phyloP scores from a whole-genome alignment of 371 early-diverging fungal species.

The Thermomucor indicae-seudaticae region DNA sequence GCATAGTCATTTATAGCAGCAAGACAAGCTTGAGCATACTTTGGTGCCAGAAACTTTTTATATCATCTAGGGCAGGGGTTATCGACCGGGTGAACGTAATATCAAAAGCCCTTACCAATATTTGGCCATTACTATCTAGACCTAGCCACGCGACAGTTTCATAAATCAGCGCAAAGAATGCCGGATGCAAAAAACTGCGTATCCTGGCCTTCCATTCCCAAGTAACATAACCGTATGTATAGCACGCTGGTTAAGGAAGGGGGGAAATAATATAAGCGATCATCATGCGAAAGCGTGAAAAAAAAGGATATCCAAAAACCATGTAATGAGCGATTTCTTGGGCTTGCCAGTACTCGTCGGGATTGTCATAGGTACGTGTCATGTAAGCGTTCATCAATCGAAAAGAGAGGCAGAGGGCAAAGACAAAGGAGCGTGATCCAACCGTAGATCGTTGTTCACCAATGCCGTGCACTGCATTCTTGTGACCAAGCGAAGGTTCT shows the following conservation, averaged over 20 bases:
- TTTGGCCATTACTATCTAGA: conserved; percentile 56
- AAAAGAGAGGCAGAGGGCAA: conserved; percentile 49
- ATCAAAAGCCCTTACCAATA: conserved; percentile 41
- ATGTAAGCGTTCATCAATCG: conserved; percentile 61
- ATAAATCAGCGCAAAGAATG: conserved; percentile 73
- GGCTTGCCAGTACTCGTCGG: conserved; percentile 92
- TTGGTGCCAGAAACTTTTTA: conserved; percentile 66
- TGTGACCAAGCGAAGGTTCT: no score
- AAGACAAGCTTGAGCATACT: conserved; percentile 66
- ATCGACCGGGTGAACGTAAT: not conserved
- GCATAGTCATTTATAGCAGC: conserved; percentile 73
- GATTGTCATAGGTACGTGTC: conserved; percentile 71
- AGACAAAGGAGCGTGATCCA: conserved; percentile 23
- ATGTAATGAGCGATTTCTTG: conserved; percentile 81
- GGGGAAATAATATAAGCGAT: not conserved
- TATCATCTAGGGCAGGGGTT: not conserved
- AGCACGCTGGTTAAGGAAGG: conserved; percentile 12
- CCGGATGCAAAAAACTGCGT: conserved; percentile 76
- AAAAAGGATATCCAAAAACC: conserved; percentile 68
- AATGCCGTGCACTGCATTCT: not conserved
- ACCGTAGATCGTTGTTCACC: conserved; percentile 8
- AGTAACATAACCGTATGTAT: conserved; percentile 76
- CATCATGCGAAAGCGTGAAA: not conserved
- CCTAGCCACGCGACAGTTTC: conserved; percentile 46
- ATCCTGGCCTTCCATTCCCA: conserved; percentile 90